phyloP scores from a whole-genome alignment of 139 green algal species.

The Volvox reticuliferus region DNA sequence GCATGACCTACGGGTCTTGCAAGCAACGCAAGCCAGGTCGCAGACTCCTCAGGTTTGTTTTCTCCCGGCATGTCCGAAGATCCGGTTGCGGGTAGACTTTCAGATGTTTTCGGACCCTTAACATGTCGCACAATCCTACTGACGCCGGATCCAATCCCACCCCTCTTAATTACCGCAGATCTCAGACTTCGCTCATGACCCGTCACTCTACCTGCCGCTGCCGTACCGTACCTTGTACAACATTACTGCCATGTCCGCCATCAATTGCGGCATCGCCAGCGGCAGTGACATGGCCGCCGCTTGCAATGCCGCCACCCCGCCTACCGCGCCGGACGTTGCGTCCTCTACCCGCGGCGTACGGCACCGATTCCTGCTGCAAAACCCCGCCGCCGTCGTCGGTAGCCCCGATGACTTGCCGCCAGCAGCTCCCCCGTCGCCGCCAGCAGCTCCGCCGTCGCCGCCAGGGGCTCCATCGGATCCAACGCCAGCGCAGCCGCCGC shows the following conservation, averaged over 20 bases:
- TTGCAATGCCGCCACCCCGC: not conserved
- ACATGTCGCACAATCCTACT: no score
- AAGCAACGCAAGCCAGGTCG: no score
- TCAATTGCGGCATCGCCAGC: not conserved
- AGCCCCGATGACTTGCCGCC: not conserved
- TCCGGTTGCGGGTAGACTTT: no score
- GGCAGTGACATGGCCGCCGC: not conserved
- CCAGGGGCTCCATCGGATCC: not conserved
- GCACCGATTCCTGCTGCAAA: constrained; percentile 1
- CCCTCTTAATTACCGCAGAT: not conserved
- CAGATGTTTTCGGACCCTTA: no score
- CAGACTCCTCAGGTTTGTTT: no score
- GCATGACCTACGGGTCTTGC: not conserved
- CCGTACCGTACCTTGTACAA: not conserved
- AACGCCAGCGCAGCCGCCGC: not conserved
- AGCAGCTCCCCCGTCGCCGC: not conserved
- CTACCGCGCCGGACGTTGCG: not conserved
- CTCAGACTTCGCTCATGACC: not conserved
- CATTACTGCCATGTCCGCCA: not conserved
- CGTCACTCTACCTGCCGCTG: not conserved
- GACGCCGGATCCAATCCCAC: not conserved
- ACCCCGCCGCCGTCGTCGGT: not conserved
- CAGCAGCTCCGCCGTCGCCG: not conserved
- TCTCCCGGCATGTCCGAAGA: no score
- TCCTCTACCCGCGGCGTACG: not conserved